Evolutionary conservation across 768 basidiomycete species (phyloP).

Genomic region (Lepiota venenata): DNA sequence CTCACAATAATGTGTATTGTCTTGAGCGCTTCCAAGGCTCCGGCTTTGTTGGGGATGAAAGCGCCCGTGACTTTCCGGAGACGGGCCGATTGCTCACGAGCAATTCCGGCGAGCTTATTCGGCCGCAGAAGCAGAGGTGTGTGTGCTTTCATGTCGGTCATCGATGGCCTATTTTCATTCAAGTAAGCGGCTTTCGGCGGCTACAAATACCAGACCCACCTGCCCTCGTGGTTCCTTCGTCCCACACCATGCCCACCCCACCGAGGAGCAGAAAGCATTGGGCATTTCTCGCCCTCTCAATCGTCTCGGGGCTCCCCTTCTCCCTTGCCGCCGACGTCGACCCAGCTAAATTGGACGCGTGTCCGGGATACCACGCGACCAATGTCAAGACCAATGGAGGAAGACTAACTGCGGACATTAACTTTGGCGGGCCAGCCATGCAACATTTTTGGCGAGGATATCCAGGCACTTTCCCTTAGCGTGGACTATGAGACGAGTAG

Average conservation of each 20-base stretch:
- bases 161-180: no score
- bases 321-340: slow-evolving; percentile 20
- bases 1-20: no score
- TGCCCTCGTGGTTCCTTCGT: background rate
- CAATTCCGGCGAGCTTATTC: no score
- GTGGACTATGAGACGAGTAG: slow-evolving; percentile 60
- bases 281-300: background rate
- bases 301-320: background rate
- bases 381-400: slow-evolving; percentile 37
- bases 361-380: slow-evolving; percentile 54
- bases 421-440: slow-evolving; percentile 50
- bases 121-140: no score
- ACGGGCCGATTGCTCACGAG: no score
- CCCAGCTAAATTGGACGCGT: slow-evolving; percentile 46
- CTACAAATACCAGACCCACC: background rate
- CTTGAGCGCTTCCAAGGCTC: no score
- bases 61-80: no score
- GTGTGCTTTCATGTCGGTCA: no score
- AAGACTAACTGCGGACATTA: slow-evolving; percentile 47
- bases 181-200: background rate
- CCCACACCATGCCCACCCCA: slow-evolving; percentile 1
- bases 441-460: slow-evolving; percentile 58
- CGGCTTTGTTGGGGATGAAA: no score
- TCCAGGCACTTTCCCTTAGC: slow-evolving; percentile 39
- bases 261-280: background rate